phyloP scores from a whole-genome alignment of 2,329 filamentous ascomycete genomes.

The Cercospora beticola region DNA sequence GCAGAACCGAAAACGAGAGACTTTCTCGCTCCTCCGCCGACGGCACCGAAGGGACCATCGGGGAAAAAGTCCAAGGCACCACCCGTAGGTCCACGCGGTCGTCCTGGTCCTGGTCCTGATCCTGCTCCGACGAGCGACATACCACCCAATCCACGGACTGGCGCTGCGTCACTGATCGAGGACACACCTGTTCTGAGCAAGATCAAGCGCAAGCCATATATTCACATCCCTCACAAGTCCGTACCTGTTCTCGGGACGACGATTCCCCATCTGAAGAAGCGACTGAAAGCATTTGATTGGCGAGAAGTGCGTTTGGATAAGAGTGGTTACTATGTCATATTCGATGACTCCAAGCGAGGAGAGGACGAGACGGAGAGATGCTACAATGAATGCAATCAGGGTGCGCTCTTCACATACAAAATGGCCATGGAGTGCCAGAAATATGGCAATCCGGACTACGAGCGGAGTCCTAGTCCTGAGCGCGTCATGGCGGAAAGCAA shows the following conservation, averaged over 20 bases:
- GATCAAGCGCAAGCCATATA: slow-evolving; percentile 78
- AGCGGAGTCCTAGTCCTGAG: slow-evolving; percentile 54
- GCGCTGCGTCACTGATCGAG: slow-evolving; percentile 60
- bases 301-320: slow-evolving; percentile 80
- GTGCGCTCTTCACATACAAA: slow-evolving; percentile 83
- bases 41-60: slow-evolving; percentile 82
- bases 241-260: slow-evolving; percentile 86
- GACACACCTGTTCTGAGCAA: slow-evolving; percentile 64
- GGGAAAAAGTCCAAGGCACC: slow-evolving; percentile 46
- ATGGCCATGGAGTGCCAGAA: slow-evolving; percentile 87
- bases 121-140: slow-evolving; percentile 16
- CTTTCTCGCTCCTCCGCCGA: slow-evolving; percentile 66
- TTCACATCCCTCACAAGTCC: slow-evolving; percentile 82
- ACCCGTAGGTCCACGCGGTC: slow-evolving; percentile 39
- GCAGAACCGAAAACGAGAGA: slow-evolving; percentile 39
- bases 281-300: slow-evolving; percentile 78
- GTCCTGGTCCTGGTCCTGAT: slow-evolving; percentile 26
- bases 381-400: slow-evolving; percentile 73
- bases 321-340: slow-evolving; percentile 88
- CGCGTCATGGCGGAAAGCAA: slow-evolving; percentile 50
- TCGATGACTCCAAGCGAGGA: slow-evolving; percentile 73
- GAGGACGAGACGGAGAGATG: slow-evolving; percentile 80
- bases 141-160: slow-evolving; percentile 45
- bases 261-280: slow-evolving; percentile 84
- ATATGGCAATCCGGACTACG: slow-evolving; percentile 64